Conservation (phyloP, 495 filamentous ascomycete genomes). For the Tuber aestivum region DNA sequence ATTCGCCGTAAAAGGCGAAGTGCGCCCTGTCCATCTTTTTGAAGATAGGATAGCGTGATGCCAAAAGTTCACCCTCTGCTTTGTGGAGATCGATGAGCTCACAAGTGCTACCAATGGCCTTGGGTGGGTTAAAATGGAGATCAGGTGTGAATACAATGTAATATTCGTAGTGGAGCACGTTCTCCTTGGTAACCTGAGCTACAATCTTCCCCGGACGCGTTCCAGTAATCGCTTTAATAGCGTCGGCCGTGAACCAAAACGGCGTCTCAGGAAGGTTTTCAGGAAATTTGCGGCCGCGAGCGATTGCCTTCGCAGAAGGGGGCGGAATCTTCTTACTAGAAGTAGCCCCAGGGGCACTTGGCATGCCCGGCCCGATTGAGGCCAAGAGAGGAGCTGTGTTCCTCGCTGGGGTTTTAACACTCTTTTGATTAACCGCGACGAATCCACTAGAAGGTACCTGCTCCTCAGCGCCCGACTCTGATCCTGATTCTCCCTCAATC, state of each 20-base stretch:
- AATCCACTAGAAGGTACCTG: not conserved
- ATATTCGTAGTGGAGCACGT: constrained; percentile 13
- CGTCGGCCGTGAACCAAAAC: constrained; percentile 18
- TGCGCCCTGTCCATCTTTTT: constrained; percentile 24
- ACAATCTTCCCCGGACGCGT: constrained; percentile 25
- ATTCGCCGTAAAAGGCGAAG: constrained; percentile 28
- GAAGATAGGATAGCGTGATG: constrained; percentile 16
- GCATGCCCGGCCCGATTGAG: not conserved
- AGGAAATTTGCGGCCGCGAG: not conserved
- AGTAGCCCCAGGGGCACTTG: not conserved
- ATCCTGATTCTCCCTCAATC: not conserved
- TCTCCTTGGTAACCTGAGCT: constrained; percentile 16
- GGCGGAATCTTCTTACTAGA: not conserved
- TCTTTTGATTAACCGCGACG: not conserved
- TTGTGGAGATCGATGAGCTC: constrained; percentile 32
- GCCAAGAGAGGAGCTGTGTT: not conserved
- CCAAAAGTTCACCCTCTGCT: constrained; percentile 17
- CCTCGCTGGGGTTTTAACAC: not conserved
- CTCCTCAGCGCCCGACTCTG: not conserved
- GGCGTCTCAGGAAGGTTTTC: constrained; percentile 7
- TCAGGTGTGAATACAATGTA: constrained; percentile 30
- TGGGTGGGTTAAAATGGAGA: constrained; percentile 27
- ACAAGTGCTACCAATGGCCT: constrained; percentile 24
- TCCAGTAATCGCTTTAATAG: constrained; percentile 24
- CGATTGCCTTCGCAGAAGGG: not conserved